Evolutionary conservation across 1,284 basidiomycete genomes (phyloP), one percentile per base, ranked within the genome.

Genomic region (Ganoderma lucidum): DNA sequence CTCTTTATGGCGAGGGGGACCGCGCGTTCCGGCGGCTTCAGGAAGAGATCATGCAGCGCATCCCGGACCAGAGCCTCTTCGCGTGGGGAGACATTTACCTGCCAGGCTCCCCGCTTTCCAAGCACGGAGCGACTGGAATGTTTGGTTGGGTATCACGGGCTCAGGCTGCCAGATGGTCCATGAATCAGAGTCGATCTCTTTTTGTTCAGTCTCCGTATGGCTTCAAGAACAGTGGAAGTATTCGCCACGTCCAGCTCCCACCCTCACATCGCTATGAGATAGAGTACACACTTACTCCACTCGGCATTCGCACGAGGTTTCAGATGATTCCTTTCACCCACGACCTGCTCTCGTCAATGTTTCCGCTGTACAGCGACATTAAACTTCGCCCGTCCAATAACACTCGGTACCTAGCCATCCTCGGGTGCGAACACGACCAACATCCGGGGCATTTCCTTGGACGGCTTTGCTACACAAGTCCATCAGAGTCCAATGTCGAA

Each of bases 1-100:
- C 66, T 3, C 45, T 68, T 53, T 68, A 68, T 39, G 48, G 48
- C 3, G 48, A 51, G 48, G 48, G 48, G 2, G 48, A 51, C 6
- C 48, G n/a, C 8, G 48, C 59, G 42, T 64, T 67, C 66, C 63
- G 44, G 6, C 66, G 62, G 6, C 62, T 67, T 32, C 66, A 63
- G 56, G 66, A 67, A 45, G 56, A 67, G 62, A 67, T 67, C 66
- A 53, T 67, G 53, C 58, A 42, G 62, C 66, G 62, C 6, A 58
- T 63, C 28, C 66, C 66, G 8, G 66, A 67, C 61, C 66, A 67
- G 61, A 67, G 61, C 62, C 56, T 67, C 55, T 63, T 67, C 23
- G 61, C 62, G n/a, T 67, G 66, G 61, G 61, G 62, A 4, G 28
- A 19, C 17, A 23, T 60, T 14, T 42, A 56, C 53, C 3, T 56